These are phyloP conservation scores for Ophiostoma fasciatum DNA, from an alignment of 2,329 filamentous ascomycete genomes.

Conservation along the genomic window DNA sequence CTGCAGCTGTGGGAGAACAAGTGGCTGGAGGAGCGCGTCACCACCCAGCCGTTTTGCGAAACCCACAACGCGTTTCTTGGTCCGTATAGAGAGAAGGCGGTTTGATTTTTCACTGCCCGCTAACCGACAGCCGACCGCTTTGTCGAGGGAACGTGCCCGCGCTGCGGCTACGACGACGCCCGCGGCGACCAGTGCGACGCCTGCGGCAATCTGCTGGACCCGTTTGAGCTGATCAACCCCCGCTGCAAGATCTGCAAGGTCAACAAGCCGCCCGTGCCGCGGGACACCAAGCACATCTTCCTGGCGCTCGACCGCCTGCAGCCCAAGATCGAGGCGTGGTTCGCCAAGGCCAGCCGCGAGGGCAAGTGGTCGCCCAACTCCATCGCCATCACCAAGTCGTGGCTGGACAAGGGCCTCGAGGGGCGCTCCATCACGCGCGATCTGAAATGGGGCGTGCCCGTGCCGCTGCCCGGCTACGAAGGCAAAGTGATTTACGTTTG, in stretches of 20 bases:
- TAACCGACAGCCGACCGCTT: constrained; percentile 61
- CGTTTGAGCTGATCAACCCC: constrained; percentile 64
- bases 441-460: constrained; percentile 69
- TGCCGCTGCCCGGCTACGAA: constrained; percentile 36
- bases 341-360: constrained; percentile 54
- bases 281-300: constrained; percentile 82
- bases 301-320: constrained; percentile 76
- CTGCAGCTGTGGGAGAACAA: constrained; percentile 75
- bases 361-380: constrained; percentile 67
- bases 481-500: constrained; percentile 70
- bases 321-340: constrained; percentile 63
- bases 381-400: constrained; percentile 60
- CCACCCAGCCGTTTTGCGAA: constrained; percentile 74
- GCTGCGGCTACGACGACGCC: constrained; percentile 57
- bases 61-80: constrained; percentile 56
- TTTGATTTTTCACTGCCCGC: background rate
- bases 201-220: constrained; percentile 58
- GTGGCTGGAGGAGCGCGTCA: constrained; percentile 73
- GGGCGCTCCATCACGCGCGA: constrained; percentile 84
- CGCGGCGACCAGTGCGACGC: constrained; percentile 50
- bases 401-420: constrained; percentile 73
- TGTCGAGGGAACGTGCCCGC: constrained; percentile 63
- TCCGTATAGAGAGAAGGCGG: too few species aligned
- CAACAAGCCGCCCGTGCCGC: constrained; percentile 60
- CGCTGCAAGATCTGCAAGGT: constrained; percentile 97